phyloP scores from a whole-genome alignment of 768 basidiomycete species.

The Hortiboletus campestris region DNA sequence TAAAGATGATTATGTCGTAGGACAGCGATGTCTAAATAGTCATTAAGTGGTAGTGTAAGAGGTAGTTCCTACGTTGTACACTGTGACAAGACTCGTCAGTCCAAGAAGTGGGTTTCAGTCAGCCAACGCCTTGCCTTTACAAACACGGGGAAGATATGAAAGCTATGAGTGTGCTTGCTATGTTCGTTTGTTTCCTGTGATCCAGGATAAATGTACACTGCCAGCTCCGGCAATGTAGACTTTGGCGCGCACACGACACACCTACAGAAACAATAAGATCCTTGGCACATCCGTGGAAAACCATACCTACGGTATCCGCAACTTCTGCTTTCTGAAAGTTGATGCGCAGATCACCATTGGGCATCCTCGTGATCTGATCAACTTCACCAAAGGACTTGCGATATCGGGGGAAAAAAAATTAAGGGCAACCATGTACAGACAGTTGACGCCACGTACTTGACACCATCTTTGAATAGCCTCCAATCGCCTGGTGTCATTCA shows the following conservation, averaged over 20 bases:
- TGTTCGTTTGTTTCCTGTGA: slow-evolving; percentile 48
- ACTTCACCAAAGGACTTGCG: slow-evolving; percentile 72
- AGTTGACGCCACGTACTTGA: slow-evolving; percentile 46
- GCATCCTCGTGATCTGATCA: slow-evolving; percentile 67
- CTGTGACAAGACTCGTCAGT: slow-evolving; percentile 15
- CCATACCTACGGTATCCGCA: slow-evolving; percentile 66
- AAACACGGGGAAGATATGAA: slow-evolving; percentile 12
- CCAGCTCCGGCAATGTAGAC: slow-evolving; percentile 75
- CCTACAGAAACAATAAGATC: slow-evolving; percentile 40
- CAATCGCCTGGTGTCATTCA: slow-evolving; percentile 58
- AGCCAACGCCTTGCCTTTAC: slow-evolving; percentile 22
- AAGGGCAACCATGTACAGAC: not conserved
- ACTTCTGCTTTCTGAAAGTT: slow-evolving; percentile 74
- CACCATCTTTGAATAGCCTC: slow-evolving; percentile 75
- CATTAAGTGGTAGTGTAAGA: slow-evolving; percentile 27
- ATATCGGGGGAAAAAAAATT: slow-evolving; percentile 8
- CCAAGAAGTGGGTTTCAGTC: not conserved
- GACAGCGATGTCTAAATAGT: slow-evolving; percentile 23
- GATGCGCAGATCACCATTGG: slow-evolving; percentile 76
- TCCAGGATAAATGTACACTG: slow-evolving; percentile 78
- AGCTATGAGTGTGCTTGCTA: slow-evolving; percentile 7
- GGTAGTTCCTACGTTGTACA: slow-evolving; percentile 28
- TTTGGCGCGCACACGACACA: slow-evolving; percentile 74
- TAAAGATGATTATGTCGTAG: slow-evolving; percentile 28
- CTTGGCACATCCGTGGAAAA: not conserved